These are phyloP conservation scores for Geosmithia putterillii DNA, from an alignment of 2,329 filamentous ascomycete genomes.

Conservation along the genomic window DNA sequence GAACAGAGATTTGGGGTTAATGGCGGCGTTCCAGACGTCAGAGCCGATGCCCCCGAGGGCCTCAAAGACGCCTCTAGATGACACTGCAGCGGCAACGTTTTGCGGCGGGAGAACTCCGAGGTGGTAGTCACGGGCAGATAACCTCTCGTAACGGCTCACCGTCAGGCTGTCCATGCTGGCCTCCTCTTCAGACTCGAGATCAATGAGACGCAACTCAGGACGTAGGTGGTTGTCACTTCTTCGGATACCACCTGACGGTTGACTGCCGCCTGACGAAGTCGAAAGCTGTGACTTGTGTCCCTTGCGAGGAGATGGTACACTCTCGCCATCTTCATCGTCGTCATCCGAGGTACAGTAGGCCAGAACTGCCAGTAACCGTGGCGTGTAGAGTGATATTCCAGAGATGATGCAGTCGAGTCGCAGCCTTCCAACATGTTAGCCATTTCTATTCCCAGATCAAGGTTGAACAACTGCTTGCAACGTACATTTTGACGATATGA, in stretches of 20 bases:
- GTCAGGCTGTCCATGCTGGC: conserved; percentile 78
- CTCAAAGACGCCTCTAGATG: conserved; percentile 64
- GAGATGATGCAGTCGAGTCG: conserved; percentile 97
- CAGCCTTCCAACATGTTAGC: conserved; percentile 43
- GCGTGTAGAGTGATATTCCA: conserved; percentile 91
- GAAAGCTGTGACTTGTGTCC: conserved; percentile 30
- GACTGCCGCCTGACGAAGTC: conserved; percentile 36
- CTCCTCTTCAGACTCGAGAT: conserved; percentile 76
- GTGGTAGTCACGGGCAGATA: conserved; percentile 87
- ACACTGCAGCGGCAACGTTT: conserved; percentile 49
- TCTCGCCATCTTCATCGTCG: conserved; percentile 42
- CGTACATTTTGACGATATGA: conserved; percentile 87
- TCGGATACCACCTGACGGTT: conserved; percentile 52
- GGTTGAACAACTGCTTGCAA: conserved; percentile 8
- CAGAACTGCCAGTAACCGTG: conserved; percentile 79
- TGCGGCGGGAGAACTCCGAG: conserved; percentile 69
- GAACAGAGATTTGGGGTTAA: conserved; percentile 79
- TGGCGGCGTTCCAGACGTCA: conserved; percentile 82
- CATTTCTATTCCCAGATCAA: not conserved
- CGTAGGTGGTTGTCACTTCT: conserved; percentile 69
- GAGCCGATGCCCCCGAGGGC: conserved; percentile 58
- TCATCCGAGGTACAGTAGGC: conserved; percentile 73
- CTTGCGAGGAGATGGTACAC: conserved; percentile 10
- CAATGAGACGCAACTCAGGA: conserved; percentile 83
- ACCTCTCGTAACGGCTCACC: conserved; percentile 73